Percentiles rank a stretch among this genome's conserved stretches.
Evolutionary conservation across 176 grass and related monocot species (phyloP).

Genomic region (Musa itinerans): DNA sequence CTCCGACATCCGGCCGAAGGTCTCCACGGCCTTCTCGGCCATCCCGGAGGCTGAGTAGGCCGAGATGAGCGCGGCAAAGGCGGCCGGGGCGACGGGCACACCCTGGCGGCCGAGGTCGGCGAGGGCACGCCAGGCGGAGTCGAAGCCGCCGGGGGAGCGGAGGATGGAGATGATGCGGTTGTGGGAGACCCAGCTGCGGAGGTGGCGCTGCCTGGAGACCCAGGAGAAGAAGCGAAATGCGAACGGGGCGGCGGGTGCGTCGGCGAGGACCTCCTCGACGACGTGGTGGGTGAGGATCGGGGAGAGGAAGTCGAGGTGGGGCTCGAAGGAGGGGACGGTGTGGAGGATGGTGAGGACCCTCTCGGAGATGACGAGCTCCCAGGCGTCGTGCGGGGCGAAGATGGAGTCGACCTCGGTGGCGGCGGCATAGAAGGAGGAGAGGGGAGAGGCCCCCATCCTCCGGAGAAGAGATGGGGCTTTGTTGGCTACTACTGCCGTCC

Average conservation of each 20-base stretch:
- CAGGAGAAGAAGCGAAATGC: conserved; percentile 73
- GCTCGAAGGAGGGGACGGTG: conserved; percentile 30
- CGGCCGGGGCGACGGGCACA: conserved; percentile 19
- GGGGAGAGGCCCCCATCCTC: conserved; percentile 21
- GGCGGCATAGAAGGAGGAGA: conserved; percentile 21
- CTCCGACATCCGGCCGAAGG: conserved; percentile 65
- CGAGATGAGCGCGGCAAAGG: conserved; percentile 51
- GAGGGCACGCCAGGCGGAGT: conserved; percentile 45
- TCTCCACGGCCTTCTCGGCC: conserved; percentile 41
- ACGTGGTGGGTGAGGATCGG: conserved; percentile 41
- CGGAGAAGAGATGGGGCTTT: conserved; percentile 19
- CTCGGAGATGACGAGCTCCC: not conserved
- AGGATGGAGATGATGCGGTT: conserved; percentile 39
- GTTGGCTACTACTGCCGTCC: conserved; percentile 11
- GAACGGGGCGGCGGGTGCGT: conserved; percentile 22
- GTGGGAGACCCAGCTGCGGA: conserved; percentile 38
- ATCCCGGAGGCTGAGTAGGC: conserved; percentile 43
- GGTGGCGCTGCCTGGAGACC: conserved; percentile 37
- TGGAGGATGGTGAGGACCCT: conserved; percentile 44
- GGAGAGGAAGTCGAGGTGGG: conserved; percentile 44
- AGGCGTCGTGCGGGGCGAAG: conserved; percentile 31
- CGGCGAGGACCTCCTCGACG: conserved; percentile 48
- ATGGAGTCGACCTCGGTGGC: conserved; percentile 23
- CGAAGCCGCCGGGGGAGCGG: conserved; percentile 26
- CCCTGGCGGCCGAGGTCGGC: conserved; percentile 31